Evolutionary conservation across 331 rosid genomes (phyloP).

Genomic region (Quercus phellos): DNA sequence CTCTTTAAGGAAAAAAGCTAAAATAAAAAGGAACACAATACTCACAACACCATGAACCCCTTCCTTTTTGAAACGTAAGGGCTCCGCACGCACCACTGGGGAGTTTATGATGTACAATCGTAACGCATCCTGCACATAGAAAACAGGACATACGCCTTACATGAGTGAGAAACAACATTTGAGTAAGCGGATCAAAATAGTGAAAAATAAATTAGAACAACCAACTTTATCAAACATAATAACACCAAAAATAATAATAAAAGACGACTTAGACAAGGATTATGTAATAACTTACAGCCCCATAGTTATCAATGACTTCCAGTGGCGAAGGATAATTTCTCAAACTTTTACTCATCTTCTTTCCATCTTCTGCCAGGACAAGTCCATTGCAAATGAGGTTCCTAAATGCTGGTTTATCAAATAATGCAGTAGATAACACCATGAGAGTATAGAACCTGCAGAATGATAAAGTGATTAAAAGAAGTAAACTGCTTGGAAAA

Average conservation of each 20-base stretch:
- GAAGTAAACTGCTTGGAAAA: not conserved
- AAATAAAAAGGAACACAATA: conserved; percentile 22
- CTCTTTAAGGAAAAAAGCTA: not conserved
- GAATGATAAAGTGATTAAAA: conserved; percentile 13
- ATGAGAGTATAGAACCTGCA: conserved; percentile 97
- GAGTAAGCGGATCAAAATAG: not conserved
- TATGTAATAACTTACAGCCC: conserved; percentile 61
- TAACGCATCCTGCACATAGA: conserved; percentile 72
- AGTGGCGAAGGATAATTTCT: conserved; percentile 89
- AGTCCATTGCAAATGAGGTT: conserved; percentile 98
- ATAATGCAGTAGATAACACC: conserved; percentile 95
- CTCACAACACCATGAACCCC: conserved; percentile 99
- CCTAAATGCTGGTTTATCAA: conserved; percentile 92
- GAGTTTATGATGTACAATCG: conserved; percentile 89
- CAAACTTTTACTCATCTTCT: conserved; percentile 97
- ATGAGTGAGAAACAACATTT: conserved; percentile 2
- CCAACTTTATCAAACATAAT: conserved; percentile 7
- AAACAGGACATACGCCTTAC: conserved; percentile 1
- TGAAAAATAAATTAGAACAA: not conserved
- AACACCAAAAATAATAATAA: not conserved
- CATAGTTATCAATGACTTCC: conserved; percentile 83
- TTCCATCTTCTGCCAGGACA: conserved; percentile 98
- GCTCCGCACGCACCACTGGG: conserved; percentile 96
- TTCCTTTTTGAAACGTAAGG: conserved; percentile 88
- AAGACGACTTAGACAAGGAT: not conserved